Base-by-base conservation (phyloP, 768 basidiomycete genomes). In the Ephemerocybe angulata region DNA sequence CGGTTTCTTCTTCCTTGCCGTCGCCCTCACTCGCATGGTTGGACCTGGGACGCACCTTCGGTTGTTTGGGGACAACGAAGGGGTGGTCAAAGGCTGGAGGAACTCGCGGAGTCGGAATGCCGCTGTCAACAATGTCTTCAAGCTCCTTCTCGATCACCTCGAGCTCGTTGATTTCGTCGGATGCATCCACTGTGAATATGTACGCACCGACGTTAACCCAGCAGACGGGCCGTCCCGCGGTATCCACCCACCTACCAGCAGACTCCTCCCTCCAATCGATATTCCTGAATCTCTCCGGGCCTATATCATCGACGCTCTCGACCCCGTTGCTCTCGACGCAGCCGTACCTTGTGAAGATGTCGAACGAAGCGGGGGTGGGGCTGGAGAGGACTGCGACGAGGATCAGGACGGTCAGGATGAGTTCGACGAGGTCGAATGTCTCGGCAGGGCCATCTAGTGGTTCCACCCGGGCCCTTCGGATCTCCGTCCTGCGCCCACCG, bases 141-240 rank as follows among this genome's bases (percentile, higher is more conserved):
- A 52, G n/a, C 35, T 50, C 13, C 37, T 35, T 5, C 50, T 59
- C 33, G 4, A 33, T 7, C 4, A 50, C 50, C 42, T 44, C 24
- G 21, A 57, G 10, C 6, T 33, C 1, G 8, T 44, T 41, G 27
- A 70, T 33, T 61, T 67, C 63, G 64, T 69, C 1, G 8, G 43
- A 2, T 44, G 24, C 4, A 22, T 44, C 42, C 21, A 44, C 24
- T 2, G 15, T 21, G 11, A 12, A n/a, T 77, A 77, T 31, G 52
- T 76, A 12, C 57, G 57, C 0, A 76, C 72, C 50, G 56, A 53
- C 11, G 10, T 55, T 0, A 79, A 80, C 56, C 70, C 71, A 10
- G 70, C 72, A 1, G 72, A 77, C 50, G 37, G 11, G 0, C 71
- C 75, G 1, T 79, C 74, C 0, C 21, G 68, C 2, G 73, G 76